Base-by-base conservation (phyloP, 768 basidiomycete genomes). In the Chalciporus piperatus region DNA sequence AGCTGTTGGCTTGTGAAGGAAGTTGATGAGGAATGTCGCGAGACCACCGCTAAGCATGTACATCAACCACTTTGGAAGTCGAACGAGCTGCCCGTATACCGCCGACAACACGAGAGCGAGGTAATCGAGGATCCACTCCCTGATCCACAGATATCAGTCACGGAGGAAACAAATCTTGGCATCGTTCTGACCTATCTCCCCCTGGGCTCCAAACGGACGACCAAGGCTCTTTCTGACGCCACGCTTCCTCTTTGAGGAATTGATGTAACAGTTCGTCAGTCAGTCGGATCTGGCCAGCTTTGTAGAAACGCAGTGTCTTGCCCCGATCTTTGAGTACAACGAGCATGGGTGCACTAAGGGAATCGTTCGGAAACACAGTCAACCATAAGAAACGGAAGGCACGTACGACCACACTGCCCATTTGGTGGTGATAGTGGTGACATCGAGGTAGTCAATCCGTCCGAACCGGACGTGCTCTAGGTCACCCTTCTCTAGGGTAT, bases 401-500 rank as follows among this genome's bases (percentile, higher is more conserved):
- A 78, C 83, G 52, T 65, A 93, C 93, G 81, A 79, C 89, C 91
- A 94, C 43, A 95, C 67, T 32, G 67, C 74, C 93, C 93, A 96
- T 63, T 87, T 87, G 2, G 91, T 92, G 50, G 92, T 94, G 50
- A 93, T 68, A 47, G 76, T 70, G 4, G 89, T 92, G 56, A 94
- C 92, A 55, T 86, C 84, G 56, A 92, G 71, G 68, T 93, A 96
- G 72, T 95, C 91, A 51, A 96, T 82, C 54, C 93, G 83, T 45
- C 82, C 93, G 80, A 87, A 95, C 51, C 80, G 83, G 50, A 94
- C 79, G 62, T 89, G 66, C 3, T 82, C 83, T 16, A 90, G 69
- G 64, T 87, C 89, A 10, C 76, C 77, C 19, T 76, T 78, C 13
- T 79, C 64, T 30, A 79, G 47, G 6, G 84, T 79, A 55, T 78